Conservation (phyloP, 73 alveolate genomes). For the Blepharisma stoltei region DNA sequence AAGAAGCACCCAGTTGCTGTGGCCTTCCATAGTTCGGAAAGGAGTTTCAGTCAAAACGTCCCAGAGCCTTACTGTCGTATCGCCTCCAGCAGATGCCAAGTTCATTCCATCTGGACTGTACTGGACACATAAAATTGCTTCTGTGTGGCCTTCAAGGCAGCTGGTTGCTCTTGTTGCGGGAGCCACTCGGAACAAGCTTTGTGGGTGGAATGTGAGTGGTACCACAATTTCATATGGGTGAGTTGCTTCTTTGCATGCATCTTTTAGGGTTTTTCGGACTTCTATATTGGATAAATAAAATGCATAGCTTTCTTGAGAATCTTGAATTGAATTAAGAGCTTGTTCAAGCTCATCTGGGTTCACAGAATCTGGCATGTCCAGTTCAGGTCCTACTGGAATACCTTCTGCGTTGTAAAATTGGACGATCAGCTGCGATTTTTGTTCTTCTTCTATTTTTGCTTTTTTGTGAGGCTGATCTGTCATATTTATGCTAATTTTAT, state of each 20-base stretch:
- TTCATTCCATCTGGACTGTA: constrained; percentile 81
- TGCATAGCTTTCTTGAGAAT: neutral
- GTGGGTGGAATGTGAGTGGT: constrained; percentile 95
- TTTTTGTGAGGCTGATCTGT: no score
- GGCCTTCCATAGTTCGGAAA: constrained; percentile 79
- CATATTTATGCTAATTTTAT: no score
- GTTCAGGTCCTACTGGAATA: constrained; percentile 24
- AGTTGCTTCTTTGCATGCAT: constrained; percentile 24
- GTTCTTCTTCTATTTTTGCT: no score
- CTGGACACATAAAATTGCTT: constrained; percentile 77
- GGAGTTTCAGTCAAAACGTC: constrained; percentile 98
- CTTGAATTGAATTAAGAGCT: constrained; percentile 18
- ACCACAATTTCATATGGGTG: constrained; percentile 53
- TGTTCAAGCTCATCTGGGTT: constrained; percentile 11
- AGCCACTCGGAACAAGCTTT: constrained; percentile 93
- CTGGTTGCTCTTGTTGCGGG: constrained; percentile 99
- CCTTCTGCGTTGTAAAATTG: constrained; percentile 27
- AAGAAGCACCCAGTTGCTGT: constrained; percentile 82
- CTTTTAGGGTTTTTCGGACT: neutral
- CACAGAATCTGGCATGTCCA: neutral
- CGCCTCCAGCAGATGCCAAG: constrained; percentile 99
- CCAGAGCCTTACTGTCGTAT: constrained; percentile 96
- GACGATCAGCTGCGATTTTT: neutral
- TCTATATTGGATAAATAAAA: constrained; percentile 5
- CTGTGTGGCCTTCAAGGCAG: constrained; percentile 98